Conservation (phyloP, 2,329 filamentous ascomycete genomes). For the Simplicillium aogashimaense region DNA sequence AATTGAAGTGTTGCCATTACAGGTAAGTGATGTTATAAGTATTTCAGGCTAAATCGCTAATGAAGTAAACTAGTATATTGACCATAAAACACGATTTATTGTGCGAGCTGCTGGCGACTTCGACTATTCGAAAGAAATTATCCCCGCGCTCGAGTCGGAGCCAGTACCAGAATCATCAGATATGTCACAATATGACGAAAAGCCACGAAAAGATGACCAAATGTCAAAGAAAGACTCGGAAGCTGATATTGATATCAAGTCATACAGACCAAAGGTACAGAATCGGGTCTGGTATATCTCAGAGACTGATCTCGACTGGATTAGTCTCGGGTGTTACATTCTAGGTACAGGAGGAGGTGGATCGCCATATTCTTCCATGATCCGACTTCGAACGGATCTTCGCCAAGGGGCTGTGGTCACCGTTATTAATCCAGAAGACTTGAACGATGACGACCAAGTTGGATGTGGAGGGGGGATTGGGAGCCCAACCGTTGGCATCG, state of each 20-base stretch:
- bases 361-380: constrained; percentile 39
- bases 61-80: constrained; percentile 28
- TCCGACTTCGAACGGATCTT: constrained; percentile 40
- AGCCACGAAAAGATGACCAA: constrained; percentile 1
- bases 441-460: constrained; percentile 39
- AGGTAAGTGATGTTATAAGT: constrained; percentile 20
- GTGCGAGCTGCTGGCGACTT: constrained; percentile 51
- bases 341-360: constrained; percentile 52
- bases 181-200: constrained; percentile 12
- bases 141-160: not conserved
- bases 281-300: constrained; percentile 46
- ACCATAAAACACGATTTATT: constrained; percentile 45
- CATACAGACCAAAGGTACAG: constrained; percentile 38
- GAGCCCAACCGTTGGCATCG: constrained; percentile 49
- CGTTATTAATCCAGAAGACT: constrained; percentile 39
- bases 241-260: constrained; percentile 21
- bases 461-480: constrained; percentile 48
- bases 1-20: constrained; percentile 43
- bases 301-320: constrained; percentile 47
- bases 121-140: constrained; percentile 23
- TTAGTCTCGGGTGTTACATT: constrained; percentile 49
- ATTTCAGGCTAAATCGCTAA: constrained; percentile 3
- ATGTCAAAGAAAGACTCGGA: constrained; percentile 3
- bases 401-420: constrained; percentile 37
- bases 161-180: constrained; percentile 6